Base-by-base conservation (phyloP, 495 filamentous ascomycete genomes). In the Daldinia loculata region DNA sequence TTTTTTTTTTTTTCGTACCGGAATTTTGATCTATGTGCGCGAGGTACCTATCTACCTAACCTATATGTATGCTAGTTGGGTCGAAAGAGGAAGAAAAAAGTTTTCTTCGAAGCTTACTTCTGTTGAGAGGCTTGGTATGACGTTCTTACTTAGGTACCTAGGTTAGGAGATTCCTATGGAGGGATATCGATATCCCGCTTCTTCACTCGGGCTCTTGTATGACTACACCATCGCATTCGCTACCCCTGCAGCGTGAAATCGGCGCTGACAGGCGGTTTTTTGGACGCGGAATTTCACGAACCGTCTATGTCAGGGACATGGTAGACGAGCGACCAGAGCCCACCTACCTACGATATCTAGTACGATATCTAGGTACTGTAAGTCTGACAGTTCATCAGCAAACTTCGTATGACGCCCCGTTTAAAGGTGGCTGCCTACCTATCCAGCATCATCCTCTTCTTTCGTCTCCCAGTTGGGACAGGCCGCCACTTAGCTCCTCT, bases 381-480 rank as follows among this genome's bases (percentile, higher is more conserved):
- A 27, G 8, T 53, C 51, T 30, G 51, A 53, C 26, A 30, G 27
- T 14, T 30, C 7, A 29, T 4, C 12, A 24, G 51, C 34, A 0
- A 24, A 24, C 3, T 48, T 24, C 24, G 17, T 19, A 45, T 12
- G 19, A 24, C 9, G 19, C 43, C 22, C 34, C 34, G 3, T 14
- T 6, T 14, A 14, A 36, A 36, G 6, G 34, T 2, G 7, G 9
- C 32, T 7, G 11, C 0, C 1, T 34, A 34, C 32, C 9, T 4
- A 34, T 34, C 32, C 0, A 34, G 11, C 32, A 34, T 2, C 17
- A 19, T 45, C 7, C 1, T 53, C 51, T 29, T 29, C 26, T 15
- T 17, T 53, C 51, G 24, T 15, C 12, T 30, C 63, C 55, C 22
- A 43, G 53, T 32, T 34, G 32, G 56, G 63, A 59, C 14, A 39